Base-by-base conservation (phyloP, 495 filamentous ascomycete species). In the Schizothecium vesticola region DNA sequence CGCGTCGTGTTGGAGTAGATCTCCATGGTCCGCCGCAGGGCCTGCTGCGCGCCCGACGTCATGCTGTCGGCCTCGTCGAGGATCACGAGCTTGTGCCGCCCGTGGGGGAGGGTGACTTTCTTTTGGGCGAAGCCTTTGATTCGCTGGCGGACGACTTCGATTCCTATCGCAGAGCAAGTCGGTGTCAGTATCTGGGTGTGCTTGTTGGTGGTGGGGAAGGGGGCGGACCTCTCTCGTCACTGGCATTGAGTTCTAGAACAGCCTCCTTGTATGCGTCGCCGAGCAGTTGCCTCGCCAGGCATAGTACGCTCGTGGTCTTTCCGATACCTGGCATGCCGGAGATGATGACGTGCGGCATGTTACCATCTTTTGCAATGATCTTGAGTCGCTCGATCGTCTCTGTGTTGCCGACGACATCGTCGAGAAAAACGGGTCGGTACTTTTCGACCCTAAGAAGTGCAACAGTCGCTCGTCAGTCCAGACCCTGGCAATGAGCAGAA, bases 111-210 rank as follows among this genome's bases (percentile, higher is more conserved):
- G 0, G 94, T 99, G 69, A 99, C 95, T 79, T 99, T 99, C 80
- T 99, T 99, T 79, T 99, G 95, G 2, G 95, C 95, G 76, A 99
- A 99, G 56, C 92, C 93, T 80, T 99, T 99, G 79, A 99, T 99
- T 58, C 96, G 87, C 72, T 97, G 97, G n/a, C 95, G 90, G 33
- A 99, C 95, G 24, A 99, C 95, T 75, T 99, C 95, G 79, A 99
- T 99, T 73, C 91, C 89, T 91, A 65, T 51, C 59, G 19, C 3
- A 12, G n/a, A 57, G 16, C 16, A 29, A 29, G 28, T 43, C 13
- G 57, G 33, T n/a, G 36, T 55, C 33, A 56, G 68, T 67, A 10
- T 59, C 63, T 28, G 24, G 56, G 6, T 57, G 12, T 25, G 24
- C 22, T 11, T 12, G 23, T 59, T 22, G 24, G 24, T 12, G 25